Base-by-base conservation (phyloP, 805 yeast species). In the Candida yuanshanica region DNA sequence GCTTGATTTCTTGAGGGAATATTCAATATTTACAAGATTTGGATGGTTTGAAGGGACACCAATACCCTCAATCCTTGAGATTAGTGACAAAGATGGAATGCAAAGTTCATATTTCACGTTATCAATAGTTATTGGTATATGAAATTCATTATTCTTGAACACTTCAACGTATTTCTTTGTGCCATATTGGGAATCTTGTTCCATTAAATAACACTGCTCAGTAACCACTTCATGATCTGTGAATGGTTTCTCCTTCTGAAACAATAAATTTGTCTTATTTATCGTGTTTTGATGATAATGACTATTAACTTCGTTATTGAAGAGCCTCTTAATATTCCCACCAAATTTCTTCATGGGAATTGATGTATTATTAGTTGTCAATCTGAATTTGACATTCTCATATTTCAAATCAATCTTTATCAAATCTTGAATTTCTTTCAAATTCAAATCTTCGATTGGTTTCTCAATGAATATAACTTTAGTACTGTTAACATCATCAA, bases 41-140 rank as follows among this genome's bases (percentile, higher is more conserved):
- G 47, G 44, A 33, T 53, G 53, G 25, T 41, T 32, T 27, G 20
- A n/a, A 3, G 53, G 50, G 3, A 55, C 41, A 21, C 53, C 55
- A 20, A 55, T 37, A 2, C 45, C 54, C 21, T 33, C 38, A 32
- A 50, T 42, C 16, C 44, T 43, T 9, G 43, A 27, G 10, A 52
- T n/a, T 4, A 48, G 42, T 6, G 53, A 41, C 1, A 55, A 13
- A 2, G 53, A 43, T 5, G 48, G 52, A 1, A 51, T 45, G 2
- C 20, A 8, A 5, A 55, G 20, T 0, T 32, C 2, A 21, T 45
- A 50, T 1, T 12, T 26, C 2, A 8, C 22, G 1, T 21, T 39
- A 6, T 48, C 41, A 12, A 51, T 37, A 17, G 41, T 35, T 10
- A 53, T 25, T 9, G 43, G 42, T 5, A 55, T 39, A 2, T 33